Percentiles rank a stretch among this genome's conserved stretches.
These are phyloP conservation scores for Fusarium irregulare DNA, from an alignment of 2,329 filamentous ascomycete species.

Conservation along the genomic window DNA sequence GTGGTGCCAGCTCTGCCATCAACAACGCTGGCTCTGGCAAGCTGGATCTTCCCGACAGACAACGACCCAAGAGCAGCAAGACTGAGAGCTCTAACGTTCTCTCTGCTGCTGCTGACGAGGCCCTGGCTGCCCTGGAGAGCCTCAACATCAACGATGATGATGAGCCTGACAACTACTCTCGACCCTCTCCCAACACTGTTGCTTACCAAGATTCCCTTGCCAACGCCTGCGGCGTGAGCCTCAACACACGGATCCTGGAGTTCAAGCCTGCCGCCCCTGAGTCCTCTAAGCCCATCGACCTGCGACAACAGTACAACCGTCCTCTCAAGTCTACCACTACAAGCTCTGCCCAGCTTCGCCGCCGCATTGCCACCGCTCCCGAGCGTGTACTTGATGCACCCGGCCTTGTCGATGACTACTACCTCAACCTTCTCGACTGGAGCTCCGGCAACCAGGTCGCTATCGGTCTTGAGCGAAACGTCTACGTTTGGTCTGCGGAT, in stretches of 20 bases:
- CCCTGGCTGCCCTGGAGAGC: conserved; percentile 81
- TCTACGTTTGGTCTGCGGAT: conserved; percentile 99
- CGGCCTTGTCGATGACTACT: conserved; percentile 97
- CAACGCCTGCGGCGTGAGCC: conserved; percentile 88
- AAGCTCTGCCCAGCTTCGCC: conserved; percentile 85
- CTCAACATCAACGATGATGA: conserved; percentile 81
- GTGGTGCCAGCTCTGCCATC: conserved; percentile 88
- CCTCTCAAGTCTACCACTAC: conserved; percentile 83
- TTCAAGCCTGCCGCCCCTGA: conserved; percentile 99
- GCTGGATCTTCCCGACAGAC: conserved; percentile 76
- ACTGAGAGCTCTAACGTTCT: conserved; percentile 80
- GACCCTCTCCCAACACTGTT: conserved; percentile 85
- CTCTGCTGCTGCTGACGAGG: conserved; percentile 82
- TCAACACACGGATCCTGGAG: conserved; percentile 94
- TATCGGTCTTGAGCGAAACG: conserved; percentile 94
- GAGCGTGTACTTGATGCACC: conserved; percentile 97
- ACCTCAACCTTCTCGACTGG: conserved; percentile 98
- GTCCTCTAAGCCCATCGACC: conserved; percentile 97
- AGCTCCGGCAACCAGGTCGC: conserved; percentile 97
- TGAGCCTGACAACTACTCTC: conserved; percentile 74
- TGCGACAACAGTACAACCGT: conserved; percentile 97
- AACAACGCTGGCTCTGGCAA: conserved; percentile 85
- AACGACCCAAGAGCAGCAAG: conserved; percentile 77
- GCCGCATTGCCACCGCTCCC: conserved; percentile 91
- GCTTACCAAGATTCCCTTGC: conserved; percentile 94